A percentile compares a stretch with the other conserved stretches of the same genome.
Evolutionary conservation across 305 asterid species (phyloP).

Genomic region (Rubia balearica): DNA sequence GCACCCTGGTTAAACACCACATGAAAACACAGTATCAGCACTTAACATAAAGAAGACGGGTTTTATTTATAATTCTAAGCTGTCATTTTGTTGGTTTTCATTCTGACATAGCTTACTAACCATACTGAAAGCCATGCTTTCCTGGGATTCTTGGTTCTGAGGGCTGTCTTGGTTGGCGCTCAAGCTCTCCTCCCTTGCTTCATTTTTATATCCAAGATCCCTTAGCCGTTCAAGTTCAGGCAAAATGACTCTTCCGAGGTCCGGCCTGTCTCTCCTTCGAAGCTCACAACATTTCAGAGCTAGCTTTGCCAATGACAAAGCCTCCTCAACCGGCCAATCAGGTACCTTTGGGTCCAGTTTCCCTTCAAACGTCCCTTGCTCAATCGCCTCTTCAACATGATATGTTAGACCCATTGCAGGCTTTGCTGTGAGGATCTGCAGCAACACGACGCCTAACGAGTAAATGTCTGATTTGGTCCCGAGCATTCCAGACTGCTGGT

Average conservation of each 20-base stretch:
- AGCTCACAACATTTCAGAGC: constrained; percentile 68
- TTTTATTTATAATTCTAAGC: not conserved
- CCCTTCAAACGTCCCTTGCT: constrained; percentile 38
- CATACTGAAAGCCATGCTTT: constrained; percentile 25
- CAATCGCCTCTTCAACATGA: constrained; percentile 51
- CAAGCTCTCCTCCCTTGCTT: constrained; percentile 20
- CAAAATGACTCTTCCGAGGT: constrained; percentile 55
- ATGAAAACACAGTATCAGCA: constrained; percentile 1
- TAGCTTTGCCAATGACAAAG: constrained; percentile 50
- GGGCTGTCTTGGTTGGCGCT: constrained; percentile 18
- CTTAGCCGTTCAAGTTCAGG: constrained; percentile 60
- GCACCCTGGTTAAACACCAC: constrained; percentile 15
- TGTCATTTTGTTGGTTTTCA: not conserved
- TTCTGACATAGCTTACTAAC: constrained; percentile 9
- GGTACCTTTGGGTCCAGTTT: constrained; percentile 50
- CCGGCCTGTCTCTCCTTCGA: constrained; percentile 72
- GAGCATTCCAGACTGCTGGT: constrained; percentile 76
- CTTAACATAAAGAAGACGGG: not conserved
- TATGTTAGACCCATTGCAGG: constrained; percentile 68
- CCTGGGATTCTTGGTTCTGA: constrained; percentile 21
- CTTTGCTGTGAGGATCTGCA: constrained; percentile 62
- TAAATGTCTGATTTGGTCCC: constrained; percentile 78
- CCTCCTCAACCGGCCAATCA: constrained; percentile 71
- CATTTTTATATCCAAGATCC: constrained; percentile 30
- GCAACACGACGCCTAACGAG: constrained; percentile 53